Conservation (phyloP, 2,329 filamentous ascomycete genomes). For the Colletotrichum sp. region DNA sequence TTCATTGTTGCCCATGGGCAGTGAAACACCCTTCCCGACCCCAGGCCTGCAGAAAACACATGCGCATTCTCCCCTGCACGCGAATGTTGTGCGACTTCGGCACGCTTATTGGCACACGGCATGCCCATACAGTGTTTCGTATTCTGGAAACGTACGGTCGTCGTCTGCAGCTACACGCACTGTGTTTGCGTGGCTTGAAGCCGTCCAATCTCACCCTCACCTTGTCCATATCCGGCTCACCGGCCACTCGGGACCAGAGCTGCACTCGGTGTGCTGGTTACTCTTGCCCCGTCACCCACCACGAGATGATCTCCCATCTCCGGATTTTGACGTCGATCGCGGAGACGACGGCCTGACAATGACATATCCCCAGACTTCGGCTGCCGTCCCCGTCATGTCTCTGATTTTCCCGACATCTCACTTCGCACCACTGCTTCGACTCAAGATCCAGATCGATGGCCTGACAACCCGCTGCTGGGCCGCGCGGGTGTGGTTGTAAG, state of each 20-base stretch:
- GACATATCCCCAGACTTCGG: not conserved
- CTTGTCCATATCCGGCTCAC: conserved; percentile 1
- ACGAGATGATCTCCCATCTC: conserved; percentile 7
- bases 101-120: not conserved
- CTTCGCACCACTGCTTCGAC: not conserved
- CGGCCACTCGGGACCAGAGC: not conserved
- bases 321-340: not conserved
- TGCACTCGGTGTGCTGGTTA: not conserved
- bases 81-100: conserved; percentile 10
- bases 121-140: not conserved
- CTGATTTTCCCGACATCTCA: not conserved
- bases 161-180: not conserved
- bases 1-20: not conserved
- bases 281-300: not conserved
- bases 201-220: not conserved
- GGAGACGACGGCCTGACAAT: not conserved
- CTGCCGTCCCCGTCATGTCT: not conserved
- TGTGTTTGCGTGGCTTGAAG: conserved; percentile 2
- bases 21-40: not conserved
- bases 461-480: not conserved
- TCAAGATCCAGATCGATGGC: not conserved
- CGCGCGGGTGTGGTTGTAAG: not conserved
- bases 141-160: not conserved
- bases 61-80: not conserved
- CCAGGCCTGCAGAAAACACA: not conserved